Percentiles rank a stretch among this genome's conserved stretches.
These are phyloP conservation scores for Alternaria sp. DNA, from an alignment of 2,329 filamentous ascomycete species.

Conservation along the genomic window DNA sequence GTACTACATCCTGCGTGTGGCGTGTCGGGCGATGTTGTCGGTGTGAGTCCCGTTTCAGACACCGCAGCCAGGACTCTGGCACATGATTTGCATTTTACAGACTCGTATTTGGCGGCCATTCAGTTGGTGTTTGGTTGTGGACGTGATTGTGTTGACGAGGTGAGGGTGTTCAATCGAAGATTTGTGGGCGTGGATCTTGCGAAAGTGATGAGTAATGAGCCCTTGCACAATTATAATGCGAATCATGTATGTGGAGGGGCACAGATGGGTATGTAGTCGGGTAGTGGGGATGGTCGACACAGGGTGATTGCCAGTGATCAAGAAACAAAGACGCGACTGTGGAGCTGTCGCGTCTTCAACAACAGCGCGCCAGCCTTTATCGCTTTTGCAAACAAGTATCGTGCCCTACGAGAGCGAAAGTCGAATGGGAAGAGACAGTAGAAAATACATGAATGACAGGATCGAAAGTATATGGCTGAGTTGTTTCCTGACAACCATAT, in stretches of 20 bases:
- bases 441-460: not conserved
- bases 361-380: slow-evolving; percentile 4
- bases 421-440: not conserved
- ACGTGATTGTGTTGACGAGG: not conserved
- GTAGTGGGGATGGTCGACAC: slow-evolving; percentile 1
- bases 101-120: slow-evolving; percentile 7
- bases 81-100: slow-evolving; percentile 18
- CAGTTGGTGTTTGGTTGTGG: not conserved
- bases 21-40: slow-evolving; percentile 3
- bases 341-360: slow-evolving; percentile 1
- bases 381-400: not conserved
- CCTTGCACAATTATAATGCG: not conserved
- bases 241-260: not conserved
- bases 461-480: not conserved
- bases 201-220: not conserved
- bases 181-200: not conserved
- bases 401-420: not conserved
- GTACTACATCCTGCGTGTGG: slow-evolving; percentile 22
- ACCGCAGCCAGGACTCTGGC: slow-evolving; percentile 19
- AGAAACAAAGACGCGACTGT: slow-evolving; percentile 11
- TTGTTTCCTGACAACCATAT: not conserved
- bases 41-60: slow-evolving; percentile 20
- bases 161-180: not conserved
- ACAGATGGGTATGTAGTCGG: not conserved
- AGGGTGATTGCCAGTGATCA: not conserved